Base-by-base conservation (phyloP, 768 basidiomycete species). In the Amanita thiersii region DNA sequence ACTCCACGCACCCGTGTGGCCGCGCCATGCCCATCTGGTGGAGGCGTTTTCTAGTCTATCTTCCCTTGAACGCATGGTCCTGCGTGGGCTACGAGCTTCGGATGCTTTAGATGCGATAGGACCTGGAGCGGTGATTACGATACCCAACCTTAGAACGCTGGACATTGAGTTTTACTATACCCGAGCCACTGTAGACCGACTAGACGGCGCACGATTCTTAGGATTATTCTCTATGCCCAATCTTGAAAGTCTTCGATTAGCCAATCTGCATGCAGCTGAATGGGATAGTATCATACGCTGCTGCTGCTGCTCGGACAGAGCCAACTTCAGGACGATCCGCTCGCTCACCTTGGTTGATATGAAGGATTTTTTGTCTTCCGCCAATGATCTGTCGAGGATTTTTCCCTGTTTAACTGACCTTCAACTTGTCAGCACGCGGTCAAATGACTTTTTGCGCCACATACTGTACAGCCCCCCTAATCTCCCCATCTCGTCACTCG, bases 391-490 rank as follows among this genome's bases (percentile, higher is more conserved):
- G 17, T 28, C 47, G 3, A 24, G n/a, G 3, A 51, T 58, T 8
- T 62, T 63, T 39, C 60, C 60, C 1, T 32, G 38, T 34, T 45
- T 63, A 1, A 53, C 41, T 5, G 47, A 44, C 7, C 52, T 63
- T 2, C 47, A 51, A 3, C 40, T 62, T 19, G 34, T 52, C 23
- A 37, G 47, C 11, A 46, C 56, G 14, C 25, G 39, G 29, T 52
- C 57, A n/a, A 58, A 56, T 24, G 23, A 46, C 23, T 50, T 61
- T 43, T 21, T 63, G 8, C 37, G 37, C n/a, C 51, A 52, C 21
- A 51, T 60, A 18, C 23, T 56, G 5, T 17, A 37, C 15, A 11
- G 17, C 10, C 31, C 11, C 32, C 11, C 7, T 2, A 23, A 26
- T 29, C 24, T 17, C 37, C 28, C 10, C 8, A 21, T 30, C 3